Conservation (phyloP, 306 rosid genomes). For the Quercus suber region DNA sequence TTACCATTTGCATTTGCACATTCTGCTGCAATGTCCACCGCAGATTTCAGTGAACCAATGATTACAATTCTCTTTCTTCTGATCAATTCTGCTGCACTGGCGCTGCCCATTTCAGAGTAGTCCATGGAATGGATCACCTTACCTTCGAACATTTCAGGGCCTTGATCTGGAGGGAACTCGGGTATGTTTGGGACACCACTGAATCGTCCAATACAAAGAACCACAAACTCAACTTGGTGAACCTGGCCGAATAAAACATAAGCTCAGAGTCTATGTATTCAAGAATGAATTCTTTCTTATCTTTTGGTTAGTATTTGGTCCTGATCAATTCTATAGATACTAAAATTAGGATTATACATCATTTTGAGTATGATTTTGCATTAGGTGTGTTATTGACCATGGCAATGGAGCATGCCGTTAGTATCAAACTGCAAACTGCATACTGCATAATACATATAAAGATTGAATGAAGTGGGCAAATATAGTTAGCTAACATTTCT, state of each 20-base stretch:
- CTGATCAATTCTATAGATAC: not conserved
- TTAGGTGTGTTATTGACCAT: no score
- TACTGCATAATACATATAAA: no score
- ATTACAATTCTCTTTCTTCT: constrained; percentile 36
- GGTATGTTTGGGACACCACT: constrained; percentile 59
- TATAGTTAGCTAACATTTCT: no score
- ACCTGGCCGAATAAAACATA: constrained; percentile 28
- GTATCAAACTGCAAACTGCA: no score
- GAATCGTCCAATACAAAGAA: constrained; percentile 50
- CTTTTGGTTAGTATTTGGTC: not conserved
- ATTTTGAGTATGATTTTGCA: no score
- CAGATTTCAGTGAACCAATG: constrained; percentile 55
- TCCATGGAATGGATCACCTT: constrained; percentile 58
- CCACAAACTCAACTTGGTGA: constrained; percentile 48
- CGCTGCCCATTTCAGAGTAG: constrained; percentile 37
- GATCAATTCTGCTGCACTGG: constrained; percentile 33
- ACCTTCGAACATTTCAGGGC: constrained; percentile 51
- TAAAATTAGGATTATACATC: no score
- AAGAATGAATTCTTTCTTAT: not conserved
- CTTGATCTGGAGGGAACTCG: constrained; percentile 36
- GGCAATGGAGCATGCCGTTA: no score
- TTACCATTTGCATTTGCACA: constrained; percentile 52
- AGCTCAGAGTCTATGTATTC: not conserved
- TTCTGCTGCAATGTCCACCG: constrained; percentile 46
- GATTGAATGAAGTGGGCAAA: no score